Percentiles rank a stretch among this genome's conserved stretches.
phyloP scores from a whole-genome alignment of 1,139 yeast genomes.

The Candida sp. region DNA sequence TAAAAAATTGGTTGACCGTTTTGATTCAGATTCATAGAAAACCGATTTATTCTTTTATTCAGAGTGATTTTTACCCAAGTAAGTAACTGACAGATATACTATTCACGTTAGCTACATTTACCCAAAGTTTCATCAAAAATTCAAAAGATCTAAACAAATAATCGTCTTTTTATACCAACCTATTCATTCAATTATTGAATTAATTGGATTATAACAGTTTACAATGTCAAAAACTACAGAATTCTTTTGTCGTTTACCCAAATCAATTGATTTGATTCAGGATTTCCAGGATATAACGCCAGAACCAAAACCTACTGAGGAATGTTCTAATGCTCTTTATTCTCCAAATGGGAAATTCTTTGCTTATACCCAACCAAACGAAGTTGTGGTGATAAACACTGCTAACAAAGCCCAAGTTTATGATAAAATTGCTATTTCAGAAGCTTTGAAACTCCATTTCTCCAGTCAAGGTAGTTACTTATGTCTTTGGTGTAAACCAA shows the following conservation, averaged over 20 bases:
- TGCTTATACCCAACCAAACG: conserved; percentile 54
- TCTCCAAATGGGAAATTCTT: conserved; percentile 53
- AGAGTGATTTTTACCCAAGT: not conserved
- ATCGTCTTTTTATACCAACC: too few species aligned
- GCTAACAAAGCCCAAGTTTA: conserved; percentile 25
- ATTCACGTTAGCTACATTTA: not conserved
- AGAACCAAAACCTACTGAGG: conserved; percentile 33
- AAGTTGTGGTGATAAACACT: conserved; percentile 61
- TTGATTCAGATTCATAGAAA: not conserved
- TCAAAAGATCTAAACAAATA: too few species aligned
- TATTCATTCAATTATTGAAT: conserved; percentile 1
- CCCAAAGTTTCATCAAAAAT: not conserved
- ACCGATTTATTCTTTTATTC: not conserved
- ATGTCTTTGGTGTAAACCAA: conserved; percentile 90
- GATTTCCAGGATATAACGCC: conserved; percentile 40
- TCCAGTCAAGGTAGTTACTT: conserved; percentile 86
- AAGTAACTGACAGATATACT: not conserved
- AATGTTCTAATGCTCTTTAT: conserved; percentile 47
- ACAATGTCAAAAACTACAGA: conserved; percentile 38
- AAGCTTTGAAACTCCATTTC: conserved; percentile 78
- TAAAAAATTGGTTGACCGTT: not conserved
- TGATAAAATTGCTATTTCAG: conserved; percentile 44
- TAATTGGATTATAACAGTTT: conserved; percentile 1
- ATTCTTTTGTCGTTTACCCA: conserved; percentile 57
- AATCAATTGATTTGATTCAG: conserved; percentile 54